Evolutionary conservation across 352 stramenopile species (phyloP).

Genomic region (Phytophthora sp.): DNA sequence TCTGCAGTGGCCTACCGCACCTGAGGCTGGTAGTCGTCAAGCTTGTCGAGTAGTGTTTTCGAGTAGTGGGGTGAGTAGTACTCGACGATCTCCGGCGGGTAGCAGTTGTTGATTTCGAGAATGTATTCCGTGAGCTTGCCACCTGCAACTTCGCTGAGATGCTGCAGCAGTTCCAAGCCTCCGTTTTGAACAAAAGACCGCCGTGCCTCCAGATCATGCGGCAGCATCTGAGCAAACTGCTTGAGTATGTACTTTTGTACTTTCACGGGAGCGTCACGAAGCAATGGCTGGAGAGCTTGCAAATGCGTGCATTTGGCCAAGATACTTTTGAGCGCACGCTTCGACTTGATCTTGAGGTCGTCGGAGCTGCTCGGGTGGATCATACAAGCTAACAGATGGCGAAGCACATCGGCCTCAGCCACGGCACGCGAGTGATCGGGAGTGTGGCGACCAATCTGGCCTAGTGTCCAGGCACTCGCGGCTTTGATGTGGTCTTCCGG

Average conservation of each 20-base stretch:
- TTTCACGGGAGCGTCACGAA: constrained; percentile 93
- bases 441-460: constrained; percentile 94
- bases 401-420: constrained; percentile 93
- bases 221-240: constrained; percentile 95
- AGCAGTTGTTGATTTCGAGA: constrained; percentile 96
- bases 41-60: constrained; percentile 95
- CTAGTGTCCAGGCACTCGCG: constrained; percentile 94
- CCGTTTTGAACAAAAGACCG: constrained; percentile 94
- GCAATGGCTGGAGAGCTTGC: constrained; percentile 91
- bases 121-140: constrained; percentile 97
- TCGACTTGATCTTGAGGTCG: constrained; percentile 94
- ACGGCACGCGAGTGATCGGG: constrained; percentile 93
- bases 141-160: constrained; percentile 90
- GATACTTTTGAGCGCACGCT: constrained; percentile 94
- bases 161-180: constrained; percentile 93
- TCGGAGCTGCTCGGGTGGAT: constrained; percentile 92
- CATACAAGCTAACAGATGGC: constrained; percentile 94
- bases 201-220: constrained; percentile 93
- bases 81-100: constrained; percentile 95
- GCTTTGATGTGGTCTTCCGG: constrained; percentile 97
- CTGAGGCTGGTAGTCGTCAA: constrained; percentile 94
- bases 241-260: constrained; percentile 97
- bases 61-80: constrained; percentile 97
- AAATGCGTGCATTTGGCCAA: constrained; percentile 95
- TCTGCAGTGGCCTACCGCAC: constrained; percentile 56